phyloP scores from a whole-genome alignment of 1,139 yeast species.

The Meyerozyma guilliermondii region DNA sequence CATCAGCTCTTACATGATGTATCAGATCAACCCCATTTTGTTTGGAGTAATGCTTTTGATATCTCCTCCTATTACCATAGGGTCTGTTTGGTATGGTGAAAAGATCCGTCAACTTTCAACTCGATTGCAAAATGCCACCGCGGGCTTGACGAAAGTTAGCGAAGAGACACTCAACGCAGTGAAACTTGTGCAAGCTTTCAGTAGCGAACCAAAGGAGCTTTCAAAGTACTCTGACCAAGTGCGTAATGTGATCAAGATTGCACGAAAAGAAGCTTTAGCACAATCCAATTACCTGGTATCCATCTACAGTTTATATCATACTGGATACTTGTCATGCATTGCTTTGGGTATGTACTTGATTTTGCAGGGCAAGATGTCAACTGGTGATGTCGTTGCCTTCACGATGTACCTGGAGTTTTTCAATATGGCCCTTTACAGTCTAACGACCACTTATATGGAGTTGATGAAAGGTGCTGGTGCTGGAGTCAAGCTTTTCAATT shows the following conservation, averaged over 20 bases:
- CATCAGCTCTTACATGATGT: constrained; percentile 46
- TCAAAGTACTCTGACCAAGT: constrained; percentile 36
- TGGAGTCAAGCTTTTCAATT: constrained; percentile 42
- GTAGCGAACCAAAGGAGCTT: constrained; percentile 42
- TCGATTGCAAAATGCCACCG: constrained; percentile 42
- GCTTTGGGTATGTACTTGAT: constrained; percentile 43
- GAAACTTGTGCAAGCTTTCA: constrained; percentile 41
- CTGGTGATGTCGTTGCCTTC: constrained; percentile 45
- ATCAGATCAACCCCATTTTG: constrained; percentile 37
- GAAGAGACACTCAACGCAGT: constrained; percentile 45
- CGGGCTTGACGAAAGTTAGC: constrained; percentile 42
- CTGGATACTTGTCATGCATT: constrained; percentile 42
- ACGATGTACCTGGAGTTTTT: constrained; percentile 48
- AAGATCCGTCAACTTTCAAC: constrained; percentile 41
- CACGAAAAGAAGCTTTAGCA: constrained; percentile 44
- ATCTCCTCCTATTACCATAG: constrained; percentile 50
- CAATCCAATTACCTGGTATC: constrained; percentile 44
- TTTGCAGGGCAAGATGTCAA: constrained; percentile 38
- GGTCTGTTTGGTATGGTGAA: constrained; percentile 47
- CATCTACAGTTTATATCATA: constrained; percentile 40
- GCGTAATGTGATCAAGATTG: constrained; percentile 38
- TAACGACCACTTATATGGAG: constrained; percentile 49
- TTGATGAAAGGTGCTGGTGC: constrained; percentile 56
- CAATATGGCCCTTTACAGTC: constrained; percentile 45
- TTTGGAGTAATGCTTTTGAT: constrained; percentile 48